Base-by-base conservation (phyloP, 106 monocot genomes). In the Xerophyta viscosa region DNA sequence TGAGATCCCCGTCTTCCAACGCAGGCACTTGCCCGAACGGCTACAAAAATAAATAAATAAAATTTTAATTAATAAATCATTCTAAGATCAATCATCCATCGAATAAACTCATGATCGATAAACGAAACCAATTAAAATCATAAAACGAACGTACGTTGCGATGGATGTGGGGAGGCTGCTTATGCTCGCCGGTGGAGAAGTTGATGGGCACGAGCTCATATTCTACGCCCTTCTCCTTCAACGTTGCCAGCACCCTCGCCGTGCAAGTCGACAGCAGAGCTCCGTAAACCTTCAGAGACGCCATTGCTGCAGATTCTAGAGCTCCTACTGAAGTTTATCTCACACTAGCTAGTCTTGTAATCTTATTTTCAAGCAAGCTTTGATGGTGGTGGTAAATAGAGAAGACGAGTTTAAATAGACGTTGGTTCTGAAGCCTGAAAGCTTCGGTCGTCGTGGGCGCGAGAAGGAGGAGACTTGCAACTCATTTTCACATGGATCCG, bases 161-260 rank as follows among this genome's bases (percentile, higher is more conserved):
- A 4, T 55, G 24, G 50, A 73, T 62, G 68, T 64, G 59, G 21
- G 64, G 56, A 0, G 58, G 68, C 21, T 63, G 23, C 68, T 79
- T 79, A 29, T 69, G 72, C 53, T 79, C 78, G 46, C 72, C 78
- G 64, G 58, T 31, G 42, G 25, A 8, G 37, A 68, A 42, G 64
- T 64, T 52, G 48, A 79, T 28, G 18, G 54, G 58, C 4, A 79
- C 54, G 20, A 79, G 41, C 54, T 78, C 68, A 48, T 60, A 72
- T 17, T 52, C 48, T 6, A 63, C 52, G 2, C 60, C 68, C 19
- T 44, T 22, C 78, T 79, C 78, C 48, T 72, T 68, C 24, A 68
- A 22, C 27, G 27, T 11, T 14, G 48, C 48, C 3, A 65, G 9
- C 27, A 79, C 78, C 11, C 72, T 67, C 17, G 48, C 64, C 2